Evolutionary conservation across 345 rosid species (phyloP), one percentile per base, ranked within the genome.

Genomic region (Orychophragmus violaceus): DNA sequence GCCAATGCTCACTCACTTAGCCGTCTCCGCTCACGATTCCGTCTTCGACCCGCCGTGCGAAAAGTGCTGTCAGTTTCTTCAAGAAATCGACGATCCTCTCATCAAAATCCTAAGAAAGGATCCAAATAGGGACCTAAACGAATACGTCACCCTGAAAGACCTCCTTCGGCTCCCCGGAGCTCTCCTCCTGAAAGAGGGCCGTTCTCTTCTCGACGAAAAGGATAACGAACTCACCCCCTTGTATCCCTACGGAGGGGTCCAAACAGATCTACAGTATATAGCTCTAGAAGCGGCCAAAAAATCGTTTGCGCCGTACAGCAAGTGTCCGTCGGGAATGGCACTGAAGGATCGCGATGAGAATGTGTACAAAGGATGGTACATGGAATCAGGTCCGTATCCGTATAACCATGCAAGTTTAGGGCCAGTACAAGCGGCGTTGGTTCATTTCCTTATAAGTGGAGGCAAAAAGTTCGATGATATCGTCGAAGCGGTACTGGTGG

Each of bases 61-160:
- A 67, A 93, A 92, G 79, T 92, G 96, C 88, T 89, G 98, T 48
- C 96, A 92, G 21, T 89, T 92, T 75, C 61, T 85, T 9, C 96
- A 85, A 30, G 98, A 92, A 74, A 68, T 91, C 66, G 87, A 87
- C 11, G 35, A 71, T 4, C 55, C 84, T n/a, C 81, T 80, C 9
- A 69, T 60, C 52, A 16, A 9, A 16, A 27, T 41, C 36, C 7
- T 28, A 14, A 70, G 86, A 51, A 75, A 78, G 24, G 78, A 65
- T 24, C 24, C 59, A n/a, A n/a, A n/a, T n/a, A n/a, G n/a, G n/a
- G n/a, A n/a, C 73, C 36, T 45, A 30, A 66, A n/a, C n/a, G 78
- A 0, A 11, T 35, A 11, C 41, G 41, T 35, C 14, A 12, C 41
- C 12, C 54, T 89, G 23, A 74, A 85, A 27, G 56, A 64, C 23